Percentiles rank a stretch among this genome's conserved stretches.
phyloP scores from a whole-genome alignment of 805 yeast genomes.

The Millerozyma acaciae region DNA sequence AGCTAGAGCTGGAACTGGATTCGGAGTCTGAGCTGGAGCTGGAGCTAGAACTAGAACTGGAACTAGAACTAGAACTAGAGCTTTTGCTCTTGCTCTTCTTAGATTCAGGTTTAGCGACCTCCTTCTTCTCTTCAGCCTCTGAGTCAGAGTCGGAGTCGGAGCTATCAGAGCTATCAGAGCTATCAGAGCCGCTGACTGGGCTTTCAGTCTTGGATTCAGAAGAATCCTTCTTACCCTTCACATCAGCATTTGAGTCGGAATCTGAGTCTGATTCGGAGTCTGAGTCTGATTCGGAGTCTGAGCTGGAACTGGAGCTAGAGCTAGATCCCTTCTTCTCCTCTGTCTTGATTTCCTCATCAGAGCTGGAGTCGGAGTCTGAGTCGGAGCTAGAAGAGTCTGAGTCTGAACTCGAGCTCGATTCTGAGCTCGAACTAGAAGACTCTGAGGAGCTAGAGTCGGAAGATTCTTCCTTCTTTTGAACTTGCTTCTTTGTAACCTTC shows the following conservation, averaged over 20 bases:
- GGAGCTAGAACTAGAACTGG: slow-evolving; percentile 24
- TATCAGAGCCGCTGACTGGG: slow-evolving; percentile 20
- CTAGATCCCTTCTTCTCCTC: slow-evolving; percentile 21
- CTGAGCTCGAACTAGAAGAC: slow-evolving; percentile 21
- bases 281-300: slow-evolving; percentile 22
- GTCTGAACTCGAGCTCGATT: slow-evolving; percentile 19
- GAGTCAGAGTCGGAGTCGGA: slow-evolving; percentile 27
- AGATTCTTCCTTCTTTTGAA: no score
- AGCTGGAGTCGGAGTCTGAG: slow-evolving; percentile 12
- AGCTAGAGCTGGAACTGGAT: slow-evolving; percentile 14
- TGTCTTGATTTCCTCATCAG: slow-evolving; percentile 20
- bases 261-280: slow-evolving; percentile 25
- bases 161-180: slow-evolving; percentile 24
- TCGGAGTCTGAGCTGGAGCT: slow-evolving; percentile 11
- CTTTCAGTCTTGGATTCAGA: slow-evolving; percentile 1
- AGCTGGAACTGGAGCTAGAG: slow-evolving; percentile 19
- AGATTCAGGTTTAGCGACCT: no score
- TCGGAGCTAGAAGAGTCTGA: slow-evolving; percentile 17
- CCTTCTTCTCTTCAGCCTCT: slow-evolving; percentile 19
- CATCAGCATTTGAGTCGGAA: slow-evolving; percentile 21
- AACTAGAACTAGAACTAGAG: slow-evolving; percentile 25
- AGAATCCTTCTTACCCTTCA: slow-evolving; percentile 12
- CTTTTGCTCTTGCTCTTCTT: slow-evolving; percentile 14
- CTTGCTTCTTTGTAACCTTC: slow-evolving; percentile 22
- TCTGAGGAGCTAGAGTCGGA: no score